Evolutionary conservation across 768 basidiomycete species (phyloP).

Genomic region (Nidularia sp.): DNA sequence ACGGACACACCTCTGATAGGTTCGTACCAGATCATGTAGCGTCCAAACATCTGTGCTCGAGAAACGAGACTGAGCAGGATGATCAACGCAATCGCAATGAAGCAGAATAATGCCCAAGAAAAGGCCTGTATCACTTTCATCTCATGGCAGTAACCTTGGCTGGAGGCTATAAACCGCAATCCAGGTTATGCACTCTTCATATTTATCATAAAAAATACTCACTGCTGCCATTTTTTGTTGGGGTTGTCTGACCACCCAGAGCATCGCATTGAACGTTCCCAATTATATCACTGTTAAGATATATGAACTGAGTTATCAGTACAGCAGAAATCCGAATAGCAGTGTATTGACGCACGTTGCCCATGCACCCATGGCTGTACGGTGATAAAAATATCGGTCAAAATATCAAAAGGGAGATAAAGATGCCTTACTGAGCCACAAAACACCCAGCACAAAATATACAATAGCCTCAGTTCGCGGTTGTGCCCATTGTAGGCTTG

Average conservation of each 20-base stretch:
- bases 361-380: constrained; percentile 72
- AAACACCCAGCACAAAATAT: constrained; percentile 49
- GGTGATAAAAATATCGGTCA: no score
- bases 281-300: constrained; percentile 56
- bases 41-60: constrained; percentile 51
- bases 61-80: constrained; percentile 55
- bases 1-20: constrained; percentile 43
- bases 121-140: constrained; percentile 79
- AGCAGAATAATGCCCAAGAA: constrained; percentile 68
- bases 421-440: constrained; percentile 66
- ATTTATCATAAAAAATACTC: constrained; percentile 14
- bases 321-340: not conserved
- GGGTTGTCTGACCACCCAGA: constrained; percentile 33
- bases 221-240: constrained; percentile 57
- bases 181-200: constrained; percentile 1
- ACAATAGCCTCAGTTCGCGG: constrained; percentile 57
- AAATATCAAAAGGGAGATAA: not conserved
- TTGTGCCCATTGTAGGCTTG: constrained; percentile 66
- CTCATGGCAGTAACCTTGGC: constrained; percentile 62
- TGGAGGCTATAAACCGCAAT: constrained; percentile 39
- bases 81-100: constrained; percentile 41
- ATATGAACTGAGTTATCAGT: constrained; percentile 3
- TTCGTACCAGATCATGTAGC: constrained; percentile 51
- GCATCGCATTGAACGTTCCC: constrained; percentile 58
- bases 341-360: constrained; percentile 43